Conservation (phyloP, 306 rosid species). For the Dryas drummondii region DNA sequence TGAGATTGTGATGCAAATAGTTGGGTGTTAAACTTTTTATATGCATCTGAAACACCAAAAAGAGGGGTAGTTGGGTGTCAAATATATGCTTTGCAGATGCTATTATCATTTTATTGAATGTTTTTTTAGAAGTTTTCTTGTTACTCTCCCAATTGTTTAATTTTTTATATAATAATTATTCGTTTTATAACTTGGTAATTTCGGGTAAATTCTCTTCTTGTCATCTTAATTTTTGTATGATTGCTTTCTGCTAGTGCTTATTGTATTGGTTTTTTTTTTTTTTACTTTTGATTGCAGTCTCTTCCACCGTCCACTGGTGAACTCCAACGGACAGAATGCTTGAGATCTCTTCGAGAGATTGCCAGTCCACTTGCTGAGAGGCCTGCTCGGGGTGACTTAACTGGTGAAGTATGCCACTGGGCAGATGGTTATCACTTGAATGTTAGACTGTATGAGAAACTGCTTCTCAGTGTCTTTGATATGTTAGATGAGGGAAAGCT, state of each 20-base stretch:
- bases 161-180: neutral
- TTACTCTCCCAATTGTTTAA: neutral
- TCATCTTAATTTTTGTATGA: neutral
- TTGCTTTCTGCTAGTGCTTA: neutral
- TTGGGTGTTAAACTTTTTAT: conserved; percentile 4
- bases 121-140: no score
- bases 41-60: neutral
- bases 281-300: conserved; percentile 53
- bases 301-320: conserved; percentile 83
- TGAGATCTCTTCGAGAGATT: conserved; percentile 85
- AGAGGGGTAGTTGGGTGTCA: neutral
- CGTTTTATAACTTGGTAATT: neutral
- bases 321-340: conserved; percentile 89
- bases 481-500: conserved; percentile 95
- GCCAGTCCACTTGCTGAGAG: conserved; percentile 87
- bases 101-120: no score
- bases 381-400: conserved; percentile 97
- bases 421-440: conserved; percentile 93
- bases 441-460: conserved; percentile 87
- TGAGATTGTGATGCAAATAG: neutral
- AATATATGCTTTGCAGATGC: no score
- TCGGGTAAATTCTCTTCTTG: no score
- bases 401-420: conserved; percentile 99
- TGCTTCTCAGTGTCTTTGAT: conserved; percentile 90
- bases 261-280: conserved; percentile 1